Conservation (phyloP, 441 rosid genomes). For the Populus trichocarpa region DNA sequence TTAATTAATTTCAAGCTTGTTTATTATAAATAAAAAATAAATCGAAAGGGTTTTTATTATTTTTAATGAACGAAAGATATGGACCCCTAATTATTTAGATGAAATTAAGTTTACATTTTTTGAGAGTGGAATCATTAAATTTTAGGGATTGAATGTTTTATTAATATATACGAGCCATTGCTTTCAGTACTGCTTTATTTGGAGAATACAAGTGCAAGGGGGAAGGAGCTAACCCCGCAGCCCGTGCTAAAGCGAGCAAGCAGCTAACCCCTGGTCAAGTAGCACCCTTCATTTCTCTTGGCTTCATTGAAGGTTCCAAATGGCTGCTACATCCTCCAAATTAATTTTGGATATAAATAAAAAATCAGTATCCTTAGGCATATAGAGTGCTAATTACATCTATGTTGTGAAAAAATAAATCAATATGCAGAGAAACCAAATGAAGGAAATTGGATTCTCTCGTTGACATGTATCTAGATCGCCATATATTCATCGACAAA, state of each 20-base stretch:
- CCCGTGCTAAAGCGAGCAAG: conserved; percentile 39
- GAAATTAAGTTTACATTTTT: too few relatives aligned
- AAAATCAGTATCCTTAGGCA: background rate
- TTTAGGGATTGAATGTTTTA: background rate
- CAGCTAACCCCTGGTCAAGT: conserved; percentile 28
- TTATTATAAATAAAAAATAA: too few relatives aligned
- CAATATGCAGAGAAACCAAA: background rate
- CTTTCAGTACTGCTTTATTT: conserved; percentile 37
- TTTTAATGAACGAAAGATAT: too few relatives aligned
- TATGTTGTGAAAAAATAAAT: background rate
- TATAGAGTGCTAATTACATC: background rate
- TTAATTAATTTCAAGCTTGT: too few relatives aligned
- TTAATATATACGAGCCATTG: background rate
- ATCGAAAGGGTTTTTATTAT: too few relatives aligned
- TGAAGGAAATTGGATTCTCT: background rate
- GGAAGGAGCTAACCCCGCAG: conserved; percentile 22
- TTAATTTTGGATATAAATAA: background rate
- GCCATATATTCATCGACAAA: too few relatives aligned
- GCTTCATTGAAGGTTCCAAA: conserved; percentile 43
- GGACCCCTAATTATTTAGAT: too few relatives aligned
- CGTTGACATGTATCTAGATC: background rate
- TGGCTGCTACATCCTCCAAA: conserved; percentile 76
- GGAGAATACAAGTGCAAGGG: conserved; percentile 61
- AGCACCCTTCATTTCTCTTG: conserved; percentile 34
- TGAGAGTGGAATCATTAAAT: background rate